Evolutionary conservation across 2,329 filamentous ascomycete species (phyloP), one percentile per base, ranked within the genome.

Genomic region (Ophiostoma pallidulum): DNA sequence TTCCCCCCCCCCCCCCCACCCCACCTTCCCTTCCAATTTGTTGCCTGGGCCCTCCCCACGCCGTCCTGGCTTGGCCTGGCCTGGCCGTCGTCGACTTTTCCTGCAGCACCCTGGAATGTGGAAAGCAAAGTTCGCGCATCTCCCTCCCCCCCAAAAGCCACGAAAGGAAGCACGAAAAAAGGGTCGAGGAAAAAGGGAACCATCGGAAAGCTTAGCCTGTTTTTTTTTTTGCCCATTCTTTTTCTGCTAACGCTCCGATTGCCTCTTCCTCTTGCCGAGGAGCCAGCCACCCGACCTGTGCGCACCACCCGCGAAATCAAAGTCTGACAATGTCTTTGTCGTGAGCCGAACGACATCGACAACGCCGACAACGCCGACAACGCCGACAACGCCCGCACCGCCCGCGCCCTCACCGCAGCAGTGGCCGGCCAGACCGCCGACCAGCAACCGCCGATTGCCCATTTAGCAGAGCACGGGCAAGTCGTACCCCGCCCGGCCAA

Each of bases 261-360:
- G n/a, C n/a, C n/a, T n/a, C n/a, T n/a, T n/a, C n/a, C n/a, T n/a
- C n/a, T n/a, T n/a, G n/a, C n/a, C n/a, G n/a, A n/a, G n/a, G n/a
- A n/a, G n/a, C n/a, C n/a, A n/a, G n/a, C n/a, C n/a, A n/a, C n/a
- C n/a, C n/a, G n/a, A n/a, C n/a, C n/a, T n/a, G n/a, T n/a, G n/a
- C n/a, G n/a, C n/a, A n/a, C n/a, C n/a, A n/a, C n/a, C n/a, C n/a
- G n/a, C n/a, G n/a, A n/a, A n/a, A n/a, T 43, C 32, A 40, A n/a
- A 19, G 14, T 28, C 36, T 8, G 19, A 40, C 45, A 41, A 47
- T 37, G 42, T 22, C 42, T 33, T 45, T 45, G 42, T 45, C 42
- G 24, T 37, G 42, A 45, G 33, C 12, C 33, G 16, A 13, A 29
- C 29, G 3, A 28, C 33, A 38, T 16, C 22, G 31, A 18, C 41